Percentiles rank a stretch among this genome's conserved stretches.
Conservation (phyloP, 805 yeast species). For the Isabelozyma gotoi region DNA sequence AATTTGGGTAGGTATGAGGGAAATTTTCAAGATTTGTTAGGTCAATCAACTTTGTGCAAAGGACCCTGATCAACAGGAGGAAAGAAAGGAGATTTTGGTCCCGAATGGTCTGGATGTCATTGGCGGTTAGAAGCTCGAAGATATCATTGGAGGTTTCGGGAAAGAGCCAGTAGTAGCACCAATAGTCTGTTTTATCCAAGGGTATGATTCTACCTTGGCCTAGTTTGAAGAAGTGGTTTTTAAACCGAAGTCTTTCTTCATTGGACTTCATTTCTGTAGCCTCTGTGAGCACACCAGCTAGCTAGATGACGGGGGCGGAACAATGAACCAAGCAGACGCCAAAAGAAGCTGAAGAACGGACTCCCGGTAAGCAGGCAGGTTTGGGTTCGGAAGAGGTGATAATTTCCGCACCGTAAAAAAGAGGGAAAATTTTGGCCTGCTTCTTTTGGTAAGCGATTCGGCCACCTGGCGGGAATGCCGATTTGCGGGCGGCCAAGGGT, state of each 20-base stretch:
- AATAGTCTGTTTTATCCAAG: slow-evolving; percentile 21
- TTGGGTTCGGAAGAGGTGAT: no score
- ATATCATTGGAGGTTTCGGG: slow-evolving; percentile 58
- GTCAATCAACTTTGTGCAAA: slow-evolving; percentile 21
- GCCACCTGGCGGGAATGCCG: no score
- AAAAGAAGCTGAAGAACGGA: not conserved
- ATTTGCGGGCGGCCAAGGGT: no score
- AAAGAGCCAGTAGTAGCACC: slow-evolving; percentile 28
- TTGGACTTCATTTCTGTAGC: slow-evolving; percentile 60
- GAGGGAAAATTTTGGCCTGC: no score
- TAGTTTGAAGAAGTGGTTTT: slow-evolving; percentile 59
- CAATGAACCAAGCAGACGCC: not conserved
- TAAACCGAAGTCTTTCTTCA: slow-evolving; percentile 65
- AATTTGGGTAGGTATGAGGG: slow-evolving; percentile 1
- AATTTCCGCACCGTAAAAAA: no score
- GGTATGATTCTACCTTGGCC: slow-evolving; percentile 44
- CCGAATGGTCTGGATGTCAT: slow-evolving; percentile 60
- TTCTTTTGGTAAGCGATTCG: no score
- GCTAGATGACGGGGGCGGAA: not conserved
- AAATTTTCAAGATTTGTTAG: slow-evolving; percentile 4
- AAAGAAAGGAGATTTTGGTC: slow-evolving; percentile 60
- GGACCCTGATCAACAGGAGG: slow-evolving; percentile 45
- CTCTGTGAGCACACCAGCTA: not conserved
- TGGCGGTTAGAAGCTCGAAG: slow-evolving; percentile 52
- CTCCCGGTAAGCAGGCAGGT: no score